phyloP scores from a whole-genome alignment of 2,329 filamentous ascomycete genomes.

The Colletotrichum coccodes region DNA sequence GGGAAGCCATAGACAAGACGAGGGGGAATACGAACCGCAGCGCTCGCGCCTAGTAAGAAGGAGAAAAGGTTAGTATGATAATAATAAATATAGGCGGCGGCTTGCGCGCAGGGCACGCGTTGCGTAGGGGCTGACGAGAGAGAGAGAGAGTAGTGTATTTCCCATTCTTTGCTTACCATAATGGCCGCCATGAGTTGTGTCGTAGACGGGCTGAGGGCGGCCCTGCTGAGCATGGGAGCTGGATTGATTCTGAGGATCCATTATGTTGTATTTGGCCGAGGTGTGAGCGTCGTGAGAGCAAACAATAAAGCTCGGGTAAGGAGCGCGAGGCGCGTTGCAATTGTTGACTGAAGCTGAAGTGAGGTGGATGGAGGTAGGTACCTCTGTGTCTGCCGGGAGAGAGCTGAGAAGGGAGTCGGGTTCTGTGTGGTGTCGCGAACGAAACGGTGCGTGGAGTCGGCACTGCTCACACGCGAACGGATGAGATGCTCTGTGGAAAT shows the following conservation, averaged over 20 bases:
- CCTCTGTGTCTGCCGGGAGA: not conserved
- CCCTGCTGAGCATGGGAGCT: constrained; percentile 55
- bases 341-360: not conserved
- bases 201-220: constrained; percentile 74
- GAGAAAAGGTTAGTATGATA: constrained; percentile 31
- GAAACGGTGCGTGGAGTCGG: not conserved
- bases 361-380: not conserved
- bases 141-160: constrained; percentile 27
- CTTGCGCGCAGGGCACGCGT: not conserved
- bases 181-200: constrained; percentile 78
- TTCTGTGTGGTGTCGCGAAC: not conserved
- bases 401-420: not conserved
- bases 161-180: constrained; percentile 67
- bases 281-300: not conserved
- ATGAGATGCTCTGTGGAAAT: not conserved
- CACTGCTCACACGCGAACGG: not conserved
- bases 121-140: not conserved
- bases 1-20: not conserved
- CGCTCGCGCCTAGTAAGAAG: constrained; percentile 68
- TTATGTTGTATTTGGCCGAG: constrained; percentile 35
- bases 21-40: constrained; percentile 65
- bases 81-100: constrained; percentile 21
- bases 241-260: constrained; percentile 49
- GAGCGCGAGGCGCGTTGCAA: not conserved
- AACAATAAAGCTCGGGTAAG: not conserved